Percentiles rank a stretch among this genome's conserved stretches.
These are phyloP conservation scores for Arctium lappa DNA, from an alignment of 129 eudicot genomes.

Conservation along the genomic window DNA sequence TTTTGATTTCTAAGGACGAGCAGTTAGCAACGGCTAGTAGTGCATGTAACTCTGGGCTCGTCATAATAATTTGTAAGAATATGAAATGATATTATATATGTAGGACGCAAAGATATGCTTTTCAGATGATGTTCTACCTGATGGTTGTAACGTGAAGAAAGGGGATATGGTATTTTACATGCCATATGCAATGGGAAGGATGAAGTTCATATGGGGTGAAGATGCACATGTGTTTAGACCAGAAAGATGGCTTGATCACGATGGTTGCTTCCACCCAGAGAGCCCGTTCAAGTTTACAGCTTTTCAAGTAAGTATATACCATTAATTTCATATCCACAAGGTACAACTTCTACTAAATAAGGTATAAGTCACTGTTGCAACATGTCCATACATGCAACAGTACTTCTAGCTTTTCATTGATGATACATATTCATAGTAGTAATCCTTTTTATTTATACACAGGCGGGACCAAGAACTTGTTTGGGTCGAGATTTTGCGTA, in stretches of 20 bases:
- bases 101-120: constrained; percentile 58
- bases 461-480: not conserved
- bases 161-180: not conserved
- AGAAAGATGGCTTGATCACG: constrained; percentile 60
- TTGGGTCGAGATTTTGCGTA: not conserved
- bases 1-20: not conserved
- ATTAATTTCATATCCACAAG: constrained; percentile 12
- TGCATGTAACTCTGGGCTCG: not conserved
- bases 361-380: not conserved
- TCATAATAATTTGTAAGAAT: not conserved
- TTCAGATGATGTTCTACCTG: not conserved
- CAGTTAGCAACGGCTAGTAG: not conserved
- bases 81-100: not conserved
- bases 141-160: not conserved
- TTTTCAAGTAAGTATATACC: constrained; percentile 37
- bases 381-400: not conserved
- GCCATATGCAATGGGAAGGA: constrained; percentile 1
- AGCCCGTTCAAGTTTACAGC: constrained; percentile 17
- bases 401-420: not conserved
- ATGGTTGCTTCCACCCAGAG: constrained; percentile 45
- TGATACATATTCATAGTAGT: not conserved
- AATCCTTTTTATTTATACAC: not conserved
- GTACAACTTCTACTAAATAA: not conserved
- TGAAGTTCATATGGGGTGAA: constrained; percentile 16
- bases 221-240: constrained; percentile 54